These are phyloP conservation scores for Suhomyces maxii DNA, from an alignment of 1,139 yeast genomes.

Conservation along the genomic window DNA sequence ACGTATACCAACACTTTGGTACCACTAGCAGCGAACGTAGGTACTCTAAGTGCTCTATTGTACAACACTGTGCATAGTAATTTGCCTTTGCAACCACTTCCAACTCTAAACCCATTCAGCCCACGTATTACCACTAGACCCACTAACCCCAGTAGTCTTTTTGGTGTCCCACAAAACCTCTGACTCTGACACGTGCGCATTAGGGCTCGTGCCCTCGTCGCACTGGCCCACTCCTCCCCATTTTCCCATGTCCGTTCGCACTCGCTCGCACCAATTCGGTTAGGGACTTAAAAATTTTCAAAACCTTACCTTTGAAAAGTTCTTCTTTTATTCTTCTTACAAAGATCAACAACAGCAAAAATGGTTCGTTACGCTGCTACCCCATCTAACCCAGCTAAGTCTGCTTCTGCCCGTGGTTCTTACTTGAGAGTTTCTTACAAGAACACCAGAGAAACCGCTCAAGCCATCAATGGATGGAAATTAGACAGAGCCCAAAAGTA, in stretches of 20 bases:
- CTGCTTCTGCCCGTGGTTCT: slow-evolving; percentile 99
- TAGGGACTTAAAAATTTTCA: slow-evolving; percentile 11
- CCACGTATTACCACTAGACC: too few relatives aligned
- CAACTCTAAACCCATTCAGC: too few relatives aligned
- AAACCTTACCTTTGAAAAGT: slow-evolving; percentile 9
- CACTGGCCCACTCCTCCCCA: slow-evolving; percentile 1
- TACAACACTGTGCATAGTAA: too few relatives aligned
- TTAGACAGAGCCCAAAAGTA: slow-evolving; percentile 93
- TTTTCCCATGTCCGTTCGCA: background rate
- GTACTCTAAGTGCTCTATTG: too few relatives aligned
- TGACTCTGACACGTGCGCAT: slow-evolving; percentile 2
- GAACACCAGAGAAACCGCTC: slow-evolving; percentile 99
- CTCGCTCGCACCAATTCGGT: slow-evolving; percentile 11
- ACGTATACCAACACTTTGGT: too few relatives aligned
- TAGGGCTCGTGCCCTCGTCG: slow-evolving; percentile 12
- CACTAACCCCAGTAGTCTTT: too few relatives aligned
- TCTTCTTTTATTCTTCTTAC: slow-evolving; percentile 11
- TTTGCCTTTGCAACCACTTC: too few relatives aligned
- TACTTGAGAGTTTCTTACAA: slow-evolving; percentile 99
- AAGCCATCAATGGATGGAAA: slow-evolving; percentile 98
- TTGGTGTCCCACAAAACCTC: background rate
- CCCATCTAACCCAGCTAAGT: slow-evolving; percentile 99
- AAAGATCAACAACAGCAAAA: slow-evolving; percentile 19
- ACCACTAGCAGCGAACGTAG: too few relatives aligned
- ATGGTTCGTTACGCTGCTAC: slow-evolving; percentile 93